These are phyloP conservation scores for Mortierella sp. DNA, from an alignment of 371 early-diverging fungal genomes.

Conservation along the genomic window DNA sequence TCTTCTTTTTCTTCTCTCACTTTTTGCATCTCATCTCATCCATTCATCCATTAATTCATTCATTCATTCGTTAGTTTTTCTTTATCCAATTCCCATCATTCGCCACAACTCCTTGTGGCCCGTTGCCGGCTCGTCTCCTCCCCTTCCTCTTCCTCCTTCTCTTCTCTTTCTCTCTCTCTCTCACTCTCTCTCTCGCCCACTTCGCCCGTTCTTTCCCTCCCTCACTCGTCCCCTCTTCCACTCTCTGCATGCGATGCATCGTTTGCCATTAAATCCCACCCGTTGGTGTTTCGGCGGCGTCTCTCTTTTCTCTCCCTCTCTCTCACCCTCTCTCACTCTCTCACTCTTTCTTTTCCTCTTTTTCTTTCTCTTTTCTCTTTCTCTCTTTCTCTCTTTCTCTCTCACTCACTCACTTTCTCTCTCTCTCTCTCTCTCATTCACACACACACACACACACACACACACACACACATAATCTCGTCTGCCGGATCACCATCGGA, in stretches of 20 bases:
- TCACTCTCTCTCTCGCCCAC: not conserved
- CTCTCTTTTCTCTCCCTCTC: conserved; percentile 1
- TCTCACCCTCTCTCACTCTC: not conserved
- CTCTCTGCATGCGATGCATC: not conserved
- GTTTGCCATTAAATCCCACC: conserved; percentile 1
- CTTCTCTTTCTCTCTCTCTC: not conserved
- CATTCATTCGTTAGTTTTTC: not conserved
- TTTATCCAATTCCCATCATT: not conserved
- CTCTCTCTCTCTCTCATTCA: not conserved
- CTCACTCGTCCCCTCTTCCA: not conserved
- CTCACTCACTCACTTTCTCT: not conserved
- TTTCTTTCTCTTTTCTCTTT: not conserved
- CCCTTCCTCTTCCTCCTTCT: not conserved
- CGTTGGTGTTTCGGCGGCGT: not conserved
- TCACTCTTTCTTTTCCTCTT: conserved; percentile 4
- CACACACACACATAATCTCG: not conserved
- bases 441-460: not conserved
- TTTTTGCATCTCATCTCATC: not conserved
- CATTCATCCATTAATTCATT: not conserved
- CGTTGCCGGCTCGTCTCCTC: not conserved
- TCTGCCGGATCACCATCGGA: conserved; percentile 31
- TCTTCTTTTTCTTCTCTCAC: not conserved
- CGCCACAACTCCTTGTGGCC: not conserved
- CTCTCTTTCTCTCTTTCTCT: not conserved
- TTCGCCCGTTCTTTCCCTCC: not conserved